Evolutionary conservation across 2,329 filamentous ascomycete species (phyloP).

Genomic region (Lachnellula hyalina): DNA sequence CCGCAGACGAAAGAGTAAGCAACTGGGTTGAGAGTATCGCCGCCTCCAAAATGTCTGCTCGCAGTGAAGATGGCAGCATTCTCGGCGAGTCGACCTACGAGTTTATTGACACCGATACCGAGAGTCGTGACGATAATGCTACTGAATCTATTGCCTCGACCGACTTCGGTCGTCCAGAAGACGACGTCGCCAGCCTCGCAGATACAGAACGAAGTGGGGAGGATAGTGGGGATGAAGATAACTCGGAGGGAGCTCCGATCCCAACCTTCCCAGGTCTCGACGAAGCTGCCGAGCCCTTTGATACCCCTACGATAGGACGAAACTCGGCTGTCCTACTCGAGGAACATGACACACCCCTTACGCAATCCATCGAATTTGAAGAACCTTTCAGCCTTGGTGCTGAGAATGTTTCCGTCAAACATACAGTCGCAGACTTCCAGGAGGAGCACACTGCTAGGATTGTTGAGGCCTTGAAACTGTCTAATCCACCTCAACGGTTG

Average conservation of each 20-base stretch:
- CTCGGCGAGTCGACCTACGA: constrained; percentile 32
- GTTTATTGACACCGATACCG: constrained; percentile 32
- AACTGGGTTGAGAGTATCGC: constrained; percentile 27
- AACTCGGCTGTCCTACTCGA: constrained; percentile 26
- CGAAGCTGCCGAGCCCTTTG: constrained; percentile 24
- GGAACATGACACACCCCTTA: constrained; percentile 25
- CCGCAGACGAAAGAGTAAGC: constrained; percentile 24
- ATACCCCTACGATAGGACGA: constrained; percentile 29
- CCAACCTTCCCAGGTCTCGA: constrained; percentile 23
- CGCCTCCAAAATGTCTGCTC: constrained; percentile 25
- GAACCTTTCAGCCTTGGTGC: constrained; percentile 35
- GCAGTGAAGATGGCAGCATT: constrained; percentile 28
- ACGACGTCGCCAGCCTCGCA: constrained; percentile 32
- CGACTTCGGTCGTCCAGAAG: constrained; percentile 31
- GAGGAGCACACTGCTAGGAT: constrained; percentile 37
- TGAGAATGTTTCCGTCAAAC: constrained; percentile 41
- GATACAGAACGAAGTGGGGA: constrained; percentile 31
- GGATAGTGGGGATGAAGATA: constrained; percentile 29
- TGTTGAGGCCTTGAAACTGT: constrained; percentile 30
- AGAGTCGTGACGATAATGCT: constrained; percentile 30
- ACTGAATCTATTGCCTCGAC: constrained; percentile 33
- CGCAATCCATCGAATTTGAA: constrained; percentile 41
- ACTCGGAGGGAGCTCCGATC: constrained; percentile 10
- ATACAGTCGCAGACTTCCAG: constrained; percentile 40
- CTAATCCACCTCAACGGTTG: constrained; percentile 34